Conservation (phyloP, 805 yeast species). For the Ogataea populi-albae region DNA sequence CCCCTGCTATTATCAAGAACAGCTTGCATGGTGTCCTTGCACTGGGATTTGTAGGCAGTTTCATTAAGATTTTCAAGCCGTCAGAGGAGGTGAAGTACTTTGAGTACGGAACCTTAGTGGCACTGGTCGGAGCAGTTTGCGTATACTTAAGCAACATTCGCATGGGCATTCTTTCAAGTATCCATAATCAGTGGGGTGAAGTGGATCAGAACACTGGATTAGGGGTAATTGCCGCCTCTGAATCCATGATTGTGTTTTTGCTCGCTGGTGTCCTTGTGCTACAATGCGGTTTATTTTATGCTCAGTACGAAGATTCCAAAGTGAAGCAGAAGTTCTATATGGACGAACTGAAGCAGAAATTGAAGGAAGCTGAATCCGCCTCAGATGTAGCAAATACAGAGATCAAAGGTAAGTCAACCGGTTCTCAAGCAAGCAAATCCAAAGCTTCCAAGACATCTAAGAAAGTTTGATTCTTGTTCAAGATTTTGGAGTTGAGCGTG, state of each 20-base stretch:
- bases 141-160: constrained; percentile 84
- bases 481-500: constrained; percentile 1
- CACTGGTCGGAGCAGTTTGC: constrained; percentile 68
- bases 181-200: constrained; percentile 87
- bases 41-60: constrained; percentile 69
- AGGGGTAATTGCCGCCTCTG: constrained; percentile 88
- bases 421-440: constrained; percentile 19
- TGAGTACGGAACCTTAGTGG: constrained; percentile 83
- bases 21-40: constrained; percentile 58
- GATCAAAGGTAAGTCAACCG: constrained; percentile 17
- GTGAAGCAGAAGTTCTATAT: constrained; percentile 25
- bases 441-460: constrained; percentile 22
- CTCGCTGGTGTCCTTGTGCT: constrained; percentile 77
- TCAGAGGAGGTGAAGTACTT: constrained; percentile 77
- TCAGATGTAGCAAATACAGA: constrained; percentile 2
- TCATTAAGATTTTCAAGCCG: constrained; percentile 85
- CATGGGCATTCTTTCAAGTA: constrained; percentile 69
- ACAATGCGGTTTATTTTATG: constrained; percentile 89
- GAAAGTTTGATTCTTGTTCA: constrained; percentile 13
- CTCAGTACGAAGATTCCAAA: constrained; percentile 36
- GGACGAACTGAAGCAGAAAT: constrained; percentile 24
- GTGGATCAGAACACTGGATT: constrained; percentile 83
- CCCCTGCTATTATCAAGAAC: constrained; percentile 58
- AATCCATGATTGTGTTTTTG: constrained; percentile 67
- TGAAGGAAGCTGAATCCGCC: constrained; percentile 11